A percentile compares a stretch with the other conserved stretches of the same genome.
Conservation (phyloP, 768 basidiomycete species). For the Leccinum barrowsii region DNA sequence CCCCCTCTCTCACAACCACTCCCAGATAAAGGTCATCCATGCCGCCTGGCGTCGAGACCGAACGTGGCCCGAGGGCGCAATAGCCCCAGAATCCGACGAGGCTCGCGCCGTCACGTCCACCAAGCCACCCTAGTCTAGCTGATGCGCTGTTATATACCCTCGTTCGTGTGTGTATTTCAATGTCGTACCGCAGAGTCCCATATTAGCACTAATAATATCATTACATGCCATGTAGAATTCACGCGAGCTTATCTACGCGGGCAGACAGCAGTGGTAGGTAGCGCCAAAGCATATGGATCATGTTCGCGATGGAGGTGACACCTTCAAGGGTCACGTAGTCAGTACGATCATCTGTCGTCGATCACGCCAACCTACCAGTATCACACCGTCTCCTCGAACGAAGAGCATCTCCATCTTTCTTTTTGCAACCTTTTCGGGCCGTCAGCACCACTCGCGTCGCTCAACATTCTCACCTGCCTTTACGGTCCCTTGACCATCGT, state of each 20-base stretch:
- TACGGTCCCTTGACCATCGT: constrained; percentile 56
- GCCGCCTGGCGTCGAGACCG: constrained; percentile 73
- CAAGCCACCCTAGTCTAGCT: constrained; percentile 4
- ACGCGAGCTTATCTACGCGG: constrained; percentile 26
- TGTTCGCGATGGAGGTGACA: constrained; percentile 77
- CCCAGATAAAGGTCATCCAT: constrained; percentile 68
- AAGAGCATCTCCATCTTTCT: constrained; percentile 98
- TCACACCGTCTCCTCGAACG: constrained; percentile 95
- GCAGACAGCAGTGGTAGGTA: constrained; percentile 16
- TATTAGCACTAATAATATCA: constrained; percentile 3
- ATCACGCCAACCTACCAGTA: constrained; percentile 59
- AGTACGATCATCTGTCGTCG: constrained; percentile 2
- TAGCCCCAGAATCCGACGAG: constrained; percentile 63
- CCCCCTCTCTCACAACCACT: constrained; percentile 3
- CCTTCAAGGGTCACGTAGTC: constrained; percentile 40
- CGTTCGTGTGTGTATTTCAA: constrained; percentile 7
- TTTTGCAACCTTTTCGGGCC: constrained; percentile 67
- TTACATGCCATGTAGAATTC: constrained; percentile 10
- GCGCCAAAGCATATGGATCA: constrained; percentile 27
- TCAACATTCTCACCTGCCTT: constrained; percentile 44
- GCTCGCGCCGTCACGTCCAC: constrained; percentile 15
- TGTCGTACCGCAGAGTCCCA: neutral
- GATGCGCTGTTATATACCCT: neutral
- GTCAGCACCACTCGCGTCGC: neutral
- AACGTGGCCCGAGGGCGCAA: constrained; percentile 67